phyloP scores from a whole-genome alignment of 768 basidiomycete genomes.

The Pholiota microspora region DNA sequence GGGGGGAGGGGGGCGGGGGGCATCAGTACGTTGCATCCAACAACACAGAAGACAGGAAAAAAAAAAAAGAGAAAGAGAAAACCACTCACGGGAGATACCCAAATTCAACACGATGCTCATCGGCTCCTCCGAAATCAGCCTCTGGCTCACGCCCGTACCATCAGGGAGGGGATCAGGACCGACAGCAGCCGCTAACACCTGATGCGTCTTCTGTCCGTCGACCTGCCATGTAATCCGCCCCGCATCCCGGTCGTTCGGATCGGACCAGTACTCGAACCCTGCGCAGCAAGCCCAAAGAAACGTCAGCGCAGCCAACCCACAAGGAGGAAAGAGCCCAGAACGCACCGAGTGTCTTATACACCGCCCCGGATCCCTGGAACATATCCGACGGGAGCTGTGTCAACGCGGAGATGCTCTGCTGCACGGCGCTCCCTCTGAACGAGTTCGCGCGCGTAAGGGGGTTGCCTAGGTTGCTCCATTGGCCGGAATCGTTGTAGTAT shows the following conservation, averaged over 20 bases:
- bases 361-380: slow-evolving; percentile 56
- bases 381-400: slow-evolving; percentile 47
- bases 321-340: not conserved
- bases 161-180: slow-evolving; percentile 33
- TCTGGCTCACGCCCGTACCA: slow-evolving; percentile 53
- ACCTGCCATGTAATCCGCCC: slow-evolving; percentile 80
- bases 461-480: slow-evolving; percentile 33
- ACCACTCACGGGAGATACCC: slow-evolving; percentile 53
- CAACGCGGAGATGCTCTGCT: slow-evolving; percentile 54
- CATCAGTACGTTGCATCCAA: too few relatives aligned
- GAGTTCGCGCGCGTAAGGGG: slow-evolving; percentile 33
- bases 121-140: slow-evolving; percentile 59
- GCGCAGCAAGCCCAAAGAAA: not conserved
- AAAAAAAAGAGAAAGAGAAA: not conserved
- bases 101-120: slow-evolving; percentile 61
- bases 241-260: slow-evolving; percentile 48
- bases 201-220: slow-evolving; percentile 47
- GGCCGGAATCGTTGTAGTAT: slow-evolving; percentile 31
- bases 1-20: too few relatives aligned
- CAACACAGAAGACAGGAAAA: not conserved
- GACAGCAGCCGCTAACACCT: slow-evolving; percentile 54
- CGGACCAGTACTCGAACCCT: slow-evolving; percentile 78
- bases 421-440: slow-evolving; percentile 54
- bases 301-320: not conserved
- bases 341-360: slow-evolving; percentile 48